Base-by-base conservation (phyloP, 306 rosid species). In the Psophocarpus tetragonolobus region DNA sequence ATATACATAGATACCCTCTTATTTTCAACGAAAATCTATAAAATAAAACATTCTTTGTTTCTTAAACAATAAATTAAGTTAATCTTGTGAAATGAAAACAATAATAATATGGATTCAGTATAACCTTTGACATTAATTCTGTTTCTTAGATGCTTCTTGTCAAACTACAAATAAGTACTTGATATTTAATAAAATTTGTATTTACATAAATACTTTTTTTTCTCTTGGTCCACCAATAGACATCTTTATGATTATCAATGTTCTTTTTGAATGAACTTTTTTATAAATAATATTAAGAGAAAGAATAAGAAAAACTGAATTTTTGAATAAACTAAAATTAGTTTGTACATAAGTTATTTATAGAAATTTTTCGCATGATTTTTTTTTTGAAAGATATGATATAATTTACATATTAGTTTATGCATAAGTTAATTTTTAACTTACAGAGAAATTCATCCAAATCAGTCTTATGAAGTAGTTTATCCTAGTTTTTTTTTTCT, bases 21-120 rank as follows among this genome's bases (percentile, higher is more conserved):
- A 13, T 30, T 68, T 78, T 78, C 77, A 57, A 48, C 66, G 26
- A 73, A 24, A 79, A 62, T 79, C 83, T 36, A 20, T 62, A 35
- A 71, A 47, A 71, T 71, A 38, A 20, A 66, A 73, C 68, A 80
- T 80, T 80, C 79, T 53, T 73, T 73, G 61, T 80, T 65, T 6
- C 23, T 72, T 72, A n/a, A 71, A 48, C 33, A 62, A 61, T 71
- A 26, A 17, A 50, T 10, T 62, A 72, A 58, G 18, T 62, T 47
- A 42, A 57, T 68, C 26, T 56, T 39, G 2, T 53, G 0, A 27
- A 10, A 33, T 57, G 39, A 38, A 12, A 24, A 12, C 30, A 50
- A 17, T 13, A 2, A 39, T 61, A 60, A 74, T 38, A 57, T 15
- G 27, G 70, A 29, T 60, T 44, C 17, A 73, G 20, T 42, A 11